Evolutionary conservation across 805 yeast species (phyloP), one percentile per base, ranked within the genome.

Genomic region (Brettanomyces anomalus): DNA sequence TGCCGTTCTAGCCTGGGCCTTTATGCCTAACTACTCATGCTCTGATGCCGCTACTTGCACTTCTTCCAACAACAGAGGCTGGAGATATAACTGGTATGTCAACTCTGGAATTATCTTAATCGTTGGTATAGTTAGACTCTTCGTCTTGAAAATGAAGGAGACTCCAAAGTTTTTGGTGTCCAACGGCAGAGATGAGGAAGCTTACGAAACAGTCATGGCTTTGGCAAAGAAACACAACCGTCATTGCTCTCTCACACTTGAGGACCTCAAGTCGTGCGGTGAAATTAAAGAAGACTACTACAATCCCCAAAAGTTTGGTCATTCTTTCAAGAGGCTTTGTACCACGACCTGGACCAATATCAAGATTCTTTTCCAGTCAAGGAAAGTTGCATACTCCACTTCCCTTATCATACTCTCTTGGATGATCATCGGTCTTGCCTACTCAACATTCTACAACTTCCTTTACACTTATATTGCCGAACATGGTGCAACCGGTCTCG

Each of bases 81-180:
- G 84, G 83, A 59, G 84, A 53, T 78, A 78, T 56, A 64, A 67
- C 40, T 72, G 75, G 66, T 75, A 67, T 54, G 65, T 71, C 15
- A 68, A 75, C 53, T 75, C 79, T 10, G 79, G 72, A 3, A 58
- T 77, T 43, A 78, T 78, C 4, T 44, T 69, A 24, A 62, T 67
- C 48, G 68, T 69, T 47, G 76, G 76, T 7, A 52, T 74, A 43
- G 58, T 71, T 11, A 72, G 79, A 18, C 46, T 78, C 28, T 64
- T 74, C 41, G 58, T 69, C 20, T 48, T 70, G 34, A 57, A 58
- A 37, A 66, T 78, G 42, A 68, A 66, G 42, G 83, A 77, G 53
- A 71, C 80, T 32, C 82, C 84, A 28, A 71, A 71, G 47, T 77
- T 70, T 52, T 67, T 72, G 48, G 58, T 77, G 38, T 68, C 79